These are phyloP conservation scores for Nidula microcarpa DNA, from an alignment of 768 basidiomycete species.

Conservation along the genomic window DNA sequence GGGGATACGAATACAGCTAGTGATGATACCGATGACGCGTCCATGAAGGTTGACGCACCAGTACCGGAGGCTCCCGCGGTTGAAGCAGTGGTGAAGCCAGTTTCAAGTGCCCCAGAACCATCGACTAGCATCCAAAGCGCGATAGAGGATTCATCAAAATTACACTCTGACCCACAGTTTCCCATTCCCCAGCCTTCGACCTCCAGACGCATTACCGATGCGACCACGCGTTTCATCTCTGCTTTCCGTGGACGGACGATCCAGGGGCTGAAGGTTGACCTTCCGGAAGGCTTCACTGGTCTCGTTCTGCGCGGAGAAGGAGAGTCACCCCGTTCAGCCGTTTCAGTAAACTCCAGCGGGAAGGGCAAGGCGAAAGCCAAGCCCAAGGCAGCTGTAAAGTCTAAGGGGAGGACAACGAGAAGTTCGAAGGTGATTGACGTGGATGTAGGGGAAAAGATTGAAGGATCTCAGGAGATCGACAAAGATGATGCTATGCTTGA, in stretches of 20 bases:
- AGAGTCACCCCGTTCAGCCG: slow-evolving; percentile 3
- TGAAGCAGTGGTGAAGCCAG: not conserved
- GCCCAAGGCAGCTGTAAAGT: slow-evolving; percentile 5
- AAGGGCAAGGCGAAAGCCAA: slow-evolving; percentile 14
- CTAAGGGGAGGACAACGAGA: slow-evolving; percentile 19
- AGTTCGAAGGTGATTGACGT: slow-evolving; percentile 21
- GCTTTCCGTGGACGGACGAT: slow-evolving; percentile 76
- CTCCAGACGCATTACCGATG: slow-evolving; percentile 17
- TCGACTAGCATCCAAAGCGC: not conserved
- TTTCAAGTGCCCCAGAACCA: not conserved
- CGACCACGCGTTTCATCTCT: slow-evolving; percentile 46
- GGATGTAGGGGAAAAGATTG: slow-evolving; percentile 16
- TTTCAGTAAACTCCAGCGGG: slow-evolving; percentile 1
- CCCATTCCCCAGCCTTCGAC: slow-evolving; percentile 2
- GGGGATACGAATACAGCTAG: not conserved
- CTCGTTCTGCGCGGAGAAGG: slow-evolving; percentile 46
- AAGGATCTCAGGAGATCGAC: slow-evolving; percentile 3
- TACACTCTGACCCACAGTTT: not conserved
- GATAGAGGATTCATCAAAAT: not conserved
- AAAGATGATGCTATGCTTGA: slow-evolving; percentile 1
- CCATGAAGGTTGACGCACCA: not conserved
- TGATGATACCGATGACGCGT: not conserved
- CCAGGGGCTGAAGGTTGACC: slow-evolving; percentile 56
- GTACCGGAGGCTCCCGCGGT: not conserved
- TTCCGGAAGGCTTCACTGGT: slow-evolving; percentile 70